Conservation (phyloP, 139 green algal species). For the Chlorella vulgaris region DNA sequence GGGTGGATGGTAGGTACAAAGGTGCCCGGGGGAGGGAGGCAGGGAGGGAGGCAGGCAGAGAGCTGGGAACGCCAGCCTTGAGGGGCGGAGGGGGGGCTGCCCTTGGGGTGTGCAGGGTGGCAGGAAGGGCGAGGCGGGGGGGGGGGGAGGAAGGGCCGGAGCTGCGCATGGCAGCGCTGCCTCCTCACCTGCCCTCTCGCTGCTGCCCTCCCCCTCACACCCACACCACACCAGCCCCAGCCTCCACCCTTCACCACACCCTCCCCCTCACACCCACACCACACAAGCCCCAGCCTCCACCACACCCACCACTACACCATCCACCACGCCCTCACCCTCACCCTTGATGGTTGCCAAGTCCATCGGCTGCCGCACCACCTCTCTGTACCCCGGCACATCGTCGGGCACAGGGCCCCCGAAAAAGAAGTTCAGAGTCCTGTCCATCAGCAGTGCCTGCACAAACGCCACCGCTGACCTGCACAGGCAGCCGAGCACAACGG, state of each 20-base stretch:
- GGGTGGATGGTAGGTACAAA: too few relatives aligned
- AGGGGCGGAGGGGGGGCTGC: too few relatives aligned
- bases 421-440: background rate
- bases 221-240: background rate
- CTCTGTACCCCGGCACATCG: background rate
- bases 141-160: too few relatives aligned
- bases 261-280: background rate
- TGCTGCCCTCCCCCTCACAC: too few relatives aligned
- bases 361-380: background rate
- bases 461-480: background rate
- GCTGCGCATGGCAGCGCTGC: too few relatives aligned
- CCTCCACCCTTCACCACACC: background rate
- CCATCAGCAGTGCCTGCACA: background rate
- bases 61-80: too few relatives aligned
- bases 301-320: background rate
- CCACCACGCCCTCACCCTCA: background rate
- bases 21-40: too few relatives aligned
- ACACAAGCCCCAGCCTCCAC: background rate
- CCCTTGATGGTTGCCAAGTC: constrained; percentile 21
- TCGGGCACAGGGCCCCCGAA: background rate
- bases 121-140: too few relatives aligned
- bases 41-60: too few relatives aligned
- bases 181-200: too few relatives aligned
- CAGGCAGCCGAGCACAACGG: background rate
- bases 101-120: too few relatives aligned